Evolutionary conservation across 1,139 yeast genomes (phyloP), one percentile per base, ranked within the genome.

Genomic region (Candida sanyaensis): DNA sequence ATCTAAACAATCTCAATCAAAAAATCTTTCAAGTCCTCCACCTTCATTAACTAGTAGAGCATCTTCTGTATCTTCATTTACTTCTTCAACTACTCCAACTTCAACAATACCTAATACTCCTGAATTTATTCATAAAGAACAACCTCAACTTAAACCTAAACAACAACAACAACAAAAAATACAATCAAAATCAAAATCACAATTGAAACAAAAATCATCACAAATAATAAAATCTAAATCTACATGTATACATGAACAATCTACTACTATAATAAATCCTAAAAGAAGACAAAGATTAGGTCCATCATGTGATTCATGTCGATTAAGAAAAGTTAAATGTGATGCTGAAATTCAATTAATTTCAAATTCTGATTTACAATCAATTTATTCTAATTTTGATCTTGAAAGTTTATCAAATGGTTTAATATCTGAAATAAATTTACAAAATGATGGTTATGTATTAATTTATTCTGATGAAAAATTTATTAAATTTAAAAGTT

Each of bases 251-350:
- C 2, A 17, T 17, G 21, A 17, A 17, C 21, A 17, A 2, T 32
- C 45, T 9, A 12, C 42, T 11, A 12, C 44, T n/a, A 36, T 17
- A n/a, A 29, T 13, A 23, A 45, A 33, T 33, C 45, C 47, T 13
- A 75, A 68, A 52, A 75, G 77, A 64, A 65, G 87, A 55, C 92
- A 86, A 64, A 69, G 93, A 51, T 71, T 81, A 23, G 92, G 93
- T 0, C 92, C 92, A 8, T 81, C 88, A 43, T 86, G 93, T 65
- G 92, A 86, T 62, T 70, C 80, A 39, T 86, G 93, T 62, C 72
- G 91, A 45, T 62, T 78, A n/a, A 75, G 89, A 51, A 86, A 86
- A 64, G 87, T 85, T 50, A 86, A 84, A 64, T 86, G 93, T 65
- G 84, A 86, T 59, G 89, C 92, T 2, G 84, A 78, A 55, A 81